Percentiles rank a stretch among this genome's conserved stretches.
Evolutionary conservation across 129 eudicot species (phyloP).

Genomic region (Centella asiatica): DNA sequence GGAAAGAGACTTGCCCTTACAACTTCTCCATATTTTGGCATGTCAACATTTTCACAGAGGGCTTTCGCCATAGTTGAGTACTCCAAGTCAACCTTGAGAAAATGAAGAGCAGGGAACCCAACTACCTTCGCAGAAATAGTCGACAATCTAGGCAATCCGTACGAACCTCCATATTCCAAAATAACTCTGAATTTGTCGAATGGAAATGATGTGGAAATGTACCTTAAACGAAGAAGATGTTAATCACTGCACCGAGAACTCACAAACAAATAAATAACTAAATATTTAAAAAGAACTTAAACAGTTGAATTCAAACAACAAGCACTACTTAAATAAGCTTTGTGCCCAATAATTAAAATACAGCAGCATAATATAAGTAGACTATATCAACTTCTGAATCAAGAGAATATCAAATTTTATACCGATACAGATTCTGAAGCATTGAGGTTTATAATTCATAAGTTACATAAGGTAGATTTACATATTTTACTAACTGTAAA

Average conservation of each 20-base stretch:
- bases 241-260: conserved; percentile 4
- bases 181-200: conserved; percentile 22
- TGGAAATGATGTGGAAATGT: conserved; percentile 30
- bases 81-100: conserved; percentile 38
- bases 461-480: too few species aligned
- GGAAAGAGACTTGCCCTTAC: conserved; percentile 19
- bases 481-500: too few species aligned
- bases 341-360: background rate
- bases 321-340: background rate
- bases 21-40: background rate
- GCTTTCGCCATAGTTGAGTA: conserved; percentile 22
- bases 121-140: conserved; percentile 14
- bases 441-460: too few species aligned
- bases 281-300: background rate
- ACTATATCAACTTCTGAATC: too few species aligned
- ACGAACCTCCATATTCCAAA: conserved; percentile 42
- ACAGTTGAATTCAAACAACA: background rate
- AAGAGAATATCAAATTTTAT: too few species aligned
- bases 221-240: conserved; percentile 17
- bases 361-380: background rate
- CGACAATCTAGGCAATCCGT: conserved; percentile 20
- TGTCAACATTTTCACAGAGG: conserved; percentile 26
- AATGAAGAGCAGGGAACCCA: conserved; percentile 22
- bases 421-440: too few species aligned
- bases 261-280: too few species aligned